Base-by-base conservation (phyloP, 495 filamentous ascomycete genomes). In the Podospora pseudopauciseta region DNA sequence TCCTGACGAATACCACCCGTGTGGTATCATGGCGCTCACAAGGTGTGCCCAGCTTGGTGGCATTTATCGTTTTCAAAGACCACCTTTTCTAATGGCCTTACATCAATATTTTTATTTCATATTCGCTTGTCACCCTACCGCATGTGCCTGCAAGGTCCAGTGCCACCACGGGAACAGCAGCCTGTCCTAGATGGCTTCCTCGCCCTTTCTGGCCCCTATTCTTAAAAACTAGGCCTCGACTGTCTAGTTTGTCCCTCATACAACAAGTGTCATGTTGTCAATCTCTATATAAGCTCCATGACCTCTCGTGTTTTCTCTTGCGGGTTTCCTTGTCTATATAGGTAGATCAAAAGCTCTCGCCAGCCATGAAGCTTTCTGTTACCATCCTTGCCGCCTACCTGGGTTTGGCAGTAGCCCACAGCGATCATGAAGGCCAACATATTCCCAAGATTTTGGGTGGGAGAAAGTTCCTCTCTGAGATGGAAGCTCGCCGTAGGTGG, bases 401-500 rank as follows among this genome's bases (percentile, higher is more conserved):
- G 9, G 68, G 72, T 54, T 54, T 75, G 66, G 70, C 68, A 18
- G 57, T 58, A 39, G 78, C 77, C 20, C 78, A 81, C 67, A 70
- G 66, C 34, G 68, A 73, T 59, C 71, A 73, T 69, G 68, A 68
- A 20, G 78, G 71, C 5, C 71, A 65, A 23, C 74, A 81, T 65
- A 55, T 79, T 4, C 79, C 79, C 30, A 78, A 77, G 34, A 60
- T 79, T 2, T 20, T 81, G 44, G 80, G 78, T 55, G 77, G 68
- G 27, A 77, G 78, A 44, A 77, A 72, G 60, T 74, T 81, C 19
- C 26, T 80, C 7, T 68, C 76, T 5, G 73, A 74, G 44, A 23
- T 80, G 16, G 72, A 63, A 44, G 65, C 70, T 16, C 71, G 71
- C 19, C 71, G 70, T 20, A 67, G 63, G 34, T 20, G 72, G 53